Evolutionary conservation across 2,329 filamentous ascomycete genomes (phyloP), one percentile per base, ranked within the genome.

Genomic region (Cladosporium cucumerinum): DNA sequence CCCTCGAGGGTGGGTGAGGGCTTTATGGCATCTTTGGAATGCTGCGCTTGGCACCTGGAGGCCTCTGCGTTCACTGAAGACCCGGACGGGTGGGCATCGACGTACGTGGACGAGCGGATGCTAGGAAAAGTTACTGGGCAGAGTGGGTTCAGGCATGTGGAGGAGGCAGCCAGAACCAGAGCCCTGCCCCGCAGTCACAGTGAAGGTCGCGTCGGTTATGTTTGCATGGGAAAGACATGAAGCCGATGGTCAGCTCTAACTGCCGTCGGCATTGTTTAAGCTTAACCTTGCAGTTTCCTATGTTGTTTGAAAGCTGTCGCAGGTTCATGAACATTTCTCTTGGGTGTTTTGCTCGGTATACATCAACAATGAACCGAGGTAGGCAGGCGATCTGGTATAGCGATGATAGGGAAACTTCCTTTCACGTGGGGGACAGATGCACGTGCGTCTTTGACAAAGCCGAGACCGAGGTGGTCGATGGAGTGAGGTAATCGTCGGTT

Each of bases 91-190:
- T 61, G 59, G 59, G 48, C 54, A 52, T 46, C 60, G 59, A 62
- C 60, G 48, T 62, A 62, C 49, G 60, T 62, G 60, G 60, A 62
- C 60, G 48, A 55, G 18, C 60, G 60, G 49, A 55, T 58, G 55
- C 55, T 46, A 18, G 32, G 55, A 57, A 39, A 25, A 25, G 18
- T 39, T 49, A 32, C 48, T 34, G 34, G 48, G 48, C 59, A 52
- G 49, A 48, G 60, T 62, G 60, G 60, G n/a, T 43, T 28, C 54
- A 39, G 60, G 48, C 59, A 61, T 39, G 59, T 52, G 59, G 59
- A 62, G 60, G 49, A 54, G 28, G 51, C 51, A 54, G 51, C 26
- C 25, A 54, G 51, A n/a, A n/a, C 16, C 16, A 21, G 48, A 43
- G 16, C 3, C 3, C 3, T 61, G 48, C 60, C 60, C 60, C 60